These are phyloP conservation scores for Trypanosoma lewisi DNA, from an alignment of 208 protist genomes.

Conservation along the genomic window DNA sequence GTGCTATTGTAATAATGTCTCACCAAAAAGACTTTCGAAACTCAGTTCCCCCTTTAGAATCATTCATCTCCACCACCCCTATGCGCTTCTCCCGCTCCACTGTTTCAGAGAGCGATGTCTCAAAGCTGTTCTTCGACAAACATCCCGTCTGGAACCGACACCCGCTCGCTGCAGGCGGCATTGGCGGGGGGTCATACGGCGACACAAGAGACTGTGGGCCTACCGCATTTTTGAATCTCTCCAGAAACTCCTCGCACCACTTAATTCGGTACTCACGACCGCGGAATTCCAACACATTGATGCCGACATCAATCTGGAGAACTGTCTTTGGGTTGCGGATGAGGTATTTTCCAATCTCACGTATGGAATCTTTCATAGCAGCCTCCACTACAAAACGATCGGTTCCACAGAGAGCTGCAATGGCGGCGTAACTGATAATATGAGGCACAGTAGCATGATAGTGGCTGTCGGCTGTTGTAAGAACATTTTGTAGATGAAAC, in stretches of 20 bases:
- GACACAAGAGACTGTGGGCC: slow-evolving; percentile 37
- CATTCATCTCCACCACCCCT: slow-evolving; percentile 62
- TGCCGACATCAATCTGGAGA: slow-evolving; percentile 77
- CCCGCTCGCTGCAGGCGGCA: slow-evolving; percentile 39
- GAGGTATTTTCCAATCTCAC: slow-evolving; percentile 85
- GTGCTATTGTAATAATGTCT: no score
- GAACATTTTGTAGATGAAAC: slow-evolving; percentile 73
- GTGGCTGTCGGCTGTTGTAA: slow-evolving; percentile 71
- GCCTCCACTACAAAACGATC: slow-evolving; percentile 74
- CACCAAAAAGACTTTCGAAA: slow-evolving; percentile 65
- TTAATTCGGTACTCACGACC: slow-evolving; percentile 74
- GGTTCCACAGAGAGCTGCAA: slow-evolving; percentile 42
- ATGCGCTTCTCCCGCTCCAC: slow-evolving; percentile 59
- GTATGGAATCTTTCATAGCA: slow-evolving; percentile 70
- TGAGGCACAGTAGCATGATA: slow-evolving; percentile 71
- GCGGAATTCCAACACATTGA: slow-evolving; percentile 62
- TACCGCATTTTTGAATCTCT: slow-evolving; percentile 31
- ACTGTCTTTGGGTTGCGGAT: slow-evolving; percentile 50
- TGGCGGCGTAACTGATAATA: slow-evolving; percentile 40
- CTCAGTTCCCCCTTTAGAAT: slow-evolving; percentile 53
- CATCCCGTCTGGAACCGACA: slow-evolving; percentile 63
- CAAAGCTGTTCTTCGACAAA: slow-evolving; percentile 35
- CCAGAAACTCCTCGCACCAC: slow-evolving; percentile 61
- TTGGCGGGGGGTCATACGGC: slow-evolving; percentile 65
- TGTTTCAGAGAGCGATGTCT: slow-evolving; percentile 35